Base-by-base conservation (phyloP, 1,284 basidiomycete species). In the Cryptococcus wingfieldii region DNA sequence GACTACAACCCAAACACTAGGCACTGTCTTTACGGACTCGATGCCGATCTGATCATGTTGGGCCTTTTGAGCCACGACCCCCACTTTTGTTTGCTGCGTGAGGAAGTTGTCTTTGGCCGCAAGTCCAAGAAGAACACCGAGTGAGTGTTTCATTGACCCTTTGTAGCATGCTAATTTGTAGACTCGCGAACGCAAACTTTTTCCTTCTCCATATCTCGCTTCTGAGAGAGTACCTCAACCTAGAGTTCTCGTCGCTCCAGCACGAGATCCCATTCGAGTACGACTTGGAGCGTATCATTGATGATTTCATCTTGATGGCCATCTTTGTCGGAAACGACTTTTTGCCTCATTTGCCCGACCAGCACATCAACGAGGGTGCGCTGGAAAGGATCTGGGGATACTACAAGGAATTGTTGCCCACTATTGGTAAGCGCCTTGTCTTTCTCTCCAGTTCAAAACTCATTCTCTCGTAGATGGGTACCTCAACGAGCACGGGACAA, bases 271-370 rank as follows among this genome's bases (percentile, higher is more conserved):
- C 83, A 1, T 90, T 91, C 78, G 73, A 77, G 27, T 92, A 90
- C 77, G 88, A 82, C 67, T 83, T 98, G 55, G 95, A 98, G 75
- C 84, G 89, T 37, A 83, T 98, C 75, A 96, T 98, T 71, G 95
- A 98, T 77, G 95, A 98, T 78, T 98, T 98, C 77, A 90, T 98
- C 68, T 81, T 98, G 14, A 85, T 99, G 69, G 98, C 98, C 70
- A 98, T 99, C 84, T 98, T 99, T 77, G 95, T 99, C 71, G 96
- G 96, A 67, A 99, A 99, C 81, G 96, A 99, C 80, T 99, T 99
- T 81, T 82, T 98, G 64, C 95, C 95, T 8, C 91, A 98, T 78
- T 78, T 98, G 51, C 96, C 95, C 6, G 93, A 96, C 73, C 76
- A 98, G 42, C 96, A 98, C 73, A 98, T 98, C 74, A 94, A 98